Conservation (phyloP, 306 rosid genomes). For the Vigna nakashimae region DNA sequence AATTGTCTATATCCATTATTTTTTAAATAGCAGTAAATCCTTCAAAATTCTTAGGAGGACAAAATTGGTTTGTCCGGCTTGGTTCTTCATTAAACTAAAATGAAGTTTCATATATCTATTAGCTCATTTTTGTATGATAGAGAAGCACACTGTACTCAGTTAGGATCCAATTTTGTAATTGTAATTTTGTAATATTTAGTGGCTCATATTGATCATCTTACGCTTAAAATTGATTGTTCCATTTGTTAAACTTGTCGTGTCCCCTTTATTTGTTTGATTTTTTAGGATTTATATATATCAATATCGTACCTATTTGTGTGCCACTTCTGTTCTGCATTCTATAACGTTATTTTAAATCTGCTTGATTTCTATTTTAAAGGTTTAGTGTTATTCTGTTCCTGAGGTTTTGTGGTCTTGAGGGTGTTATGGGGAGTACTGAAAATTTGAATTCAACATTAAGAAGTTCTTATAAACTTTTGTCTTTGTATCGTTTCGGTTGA, state of each 20-base stretch:
- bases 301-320: neutral
- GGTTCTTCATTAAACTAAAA: slow-evolving; percentile 46
- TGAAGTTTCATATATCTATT: slow-evolving; percentile 44
- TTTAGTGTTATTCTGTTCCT: neutral
- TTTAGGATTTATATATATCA: neutral
- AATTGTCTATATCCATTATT: slow-evolving; percentile 48
- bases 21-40: slow-evolving; percentile 48
- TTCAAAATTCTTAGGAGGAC: slow-evolving; percentile 54
- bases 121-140: slow-evolving; percentile 62
- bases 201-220: slow-evolving; percentile 35
- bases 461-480: too few relatives aligned
- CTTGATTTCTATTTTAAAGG: neutral
- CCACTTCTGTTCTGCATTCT: neutral
- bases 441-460: too few relatives aligned
- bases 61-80: slow-evolving; percentile 58
- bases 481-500: too few relatives aligned
- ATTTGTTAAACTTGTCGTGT: slow-evolving; percentile 27
- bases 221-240: slow-evolving; percentile 23
- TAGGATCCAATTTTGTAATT: slow-evolving; percentile 52
- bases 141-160: slow-evolving; percentile 43
- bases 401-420: too few relatives aligned
- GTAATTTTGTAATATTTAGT: slow-evolving; percentile 52
- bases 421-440: too few relatives aligned
- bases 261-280: slow-evolving; percentile 23
- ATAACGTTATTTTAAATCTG: neutral